Evolutionary conservation across 345 rosid species (phyloP), one percentile per base, ranked within the genome.

Genomic region (Carallia brachiata): DNA sequence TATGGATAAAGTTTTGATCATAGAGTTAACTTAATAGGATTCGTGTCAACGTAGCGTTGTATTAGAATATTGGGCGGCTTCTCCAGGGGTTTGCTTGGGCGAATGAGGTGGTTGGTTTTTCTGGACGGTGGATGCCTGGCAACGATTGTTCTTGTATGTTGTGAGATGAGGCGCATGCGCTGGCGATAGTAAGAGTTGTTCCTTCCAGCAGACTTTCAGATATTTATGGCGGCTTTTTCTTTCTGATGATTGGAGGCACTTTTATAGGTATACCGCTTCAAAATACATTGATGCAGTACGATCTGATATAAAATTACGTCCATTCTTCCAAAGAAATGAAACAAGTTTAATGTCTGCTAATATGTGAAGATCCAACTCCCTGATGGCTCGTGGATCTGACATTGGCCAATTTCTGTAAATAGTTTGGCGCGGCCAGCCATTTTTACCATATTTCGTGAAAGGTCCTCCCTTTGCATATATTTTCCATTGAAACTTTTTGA

Each of bases 231-330:
- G 61, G 73, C 17, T 12, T 9, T 18, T 28, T 53, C 34, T 62
- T 27, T 54, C 27, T 7, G 44, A 15, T 17, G 50, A 40, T 56
- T 62, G 53, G 55, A 47, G 85, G 75, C 78, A 66, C 69, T 66
- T 80, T 78, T 79, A 80, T 80, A 80, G 79, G 34, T 59, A 73
- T 75, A 68, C n/a, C 53, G n/a, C 31, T 70, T 70, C 61, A 52
- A 59, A 59, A 77, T 72, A 57, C 76, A 63, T 34, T 63, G 68
- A 62, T 65, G 52, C 31, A 2, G 52, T 68, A 65, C 63, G 62
- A 55, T 60, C n/a, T 28, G 15, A 58, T 32, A 54, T 53, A 23
- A 18, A 9, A 17, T 13, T 18, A 19, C 3, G 4, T 32, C 61
- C 54, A 69, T 61, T 61, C 47, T 37, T 61, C n/a, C 40, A 69